Evolutionary conservation across 768 basidiomycete species (phyloP).

Genomic region (Xerocomus brunneocitrinus): DNA sequence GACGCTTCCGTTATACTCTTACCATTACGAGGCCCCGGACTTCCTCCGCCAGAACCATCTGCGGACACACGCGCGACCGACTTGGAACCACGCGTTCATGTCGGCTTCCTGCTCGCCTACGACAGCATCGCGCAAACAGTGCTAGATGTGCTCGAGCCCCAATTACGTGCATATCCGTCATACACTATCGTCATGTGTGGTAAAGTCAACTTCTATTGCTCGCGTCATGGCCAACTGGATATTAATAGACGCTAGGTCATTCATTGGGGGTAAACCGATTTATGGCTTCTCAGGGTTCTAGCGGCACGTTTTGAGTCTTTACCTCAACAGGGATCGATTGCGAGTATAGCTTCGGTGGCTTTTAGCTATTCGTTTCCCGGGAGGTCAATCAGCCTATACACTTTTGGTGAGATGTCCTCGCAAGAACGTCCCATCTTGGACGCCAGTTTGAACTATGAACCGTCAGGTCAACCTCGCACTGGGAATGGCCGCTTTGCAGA

Average conservation of each 20-base stretch:
- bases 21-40: constrained; percentile 21
- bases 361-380: constrained; percentile 29
- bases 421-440: not conserved
- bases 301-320: constrained; percentile 4
- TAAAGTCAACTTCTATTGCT: constrained; percentile 7
- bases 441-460: not conserved
- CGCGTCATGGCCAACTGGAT: not conserved
- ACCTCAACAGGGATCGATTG: constrained; percentile 33
- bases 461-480: constrained; percentile 46
- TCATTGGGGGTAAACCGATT: constrained; percentile 33
- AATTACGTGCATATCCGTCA: constrained; percentile 31
- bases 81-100: constrained; percentile 30
- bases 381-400: constrained; percentile 33
- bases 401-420: constrained; percentile 36
- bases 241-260: constrained; percentile 30
- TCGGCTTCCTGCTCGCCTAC: constrained; percentile 35
- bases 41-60: constrained; percentile 14
- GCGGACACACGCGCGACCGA: not conserved
- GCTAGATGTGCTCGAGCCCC: constrained; percentile 24
- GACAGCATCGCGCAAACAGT: constrained; percentile 30
- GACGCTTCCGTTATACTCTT: constrained; percentile 21
- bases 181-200: constrained; percentile 34
- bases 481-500: constrained; percentile 40
- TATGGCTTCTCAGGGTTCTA: not conserved
- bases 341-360: constrained; percentile 35